These are phyloP conservation scores for Echeveria elegans DNA, from an alignment of 164 flowering plant genomes.

Conservation along the genomic window DNA sequence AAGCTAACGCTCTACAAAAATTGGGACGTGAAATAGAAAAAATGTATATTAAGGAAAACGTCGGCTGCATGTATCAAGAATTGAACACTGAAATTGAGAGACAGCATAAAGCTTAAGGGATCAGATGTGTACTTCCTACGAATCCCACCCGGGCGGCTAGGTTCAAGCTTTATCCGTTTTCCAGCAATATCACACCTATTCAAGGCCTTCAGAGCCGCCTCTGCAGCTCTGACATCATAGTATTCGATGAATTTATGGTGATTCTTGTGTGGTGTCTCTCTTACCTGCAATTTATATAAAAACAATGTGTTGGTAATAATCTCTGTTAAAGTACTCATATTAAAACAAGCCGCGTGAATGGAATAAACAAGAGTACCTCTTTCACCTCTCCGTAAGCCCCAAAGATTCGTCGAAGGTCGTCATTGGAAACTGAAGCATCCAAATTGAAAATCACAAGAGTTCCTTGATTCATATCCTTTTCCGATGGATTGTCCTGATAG, in stretches of 20 bases:
- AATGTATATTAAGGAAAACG: background rate
- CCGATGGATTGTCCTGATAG: slow-evolving; percentile 90
- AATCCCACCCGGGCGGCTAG: slow-evolving; percentile 97
- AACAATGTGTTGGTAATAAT: slow-evolving; percentile 8
- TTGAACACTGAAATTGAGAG: background rate
- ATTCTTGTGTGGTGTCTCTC: slow-evolving; percentile 95
- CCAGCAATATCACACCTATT: slow-evolving; percentile 96
- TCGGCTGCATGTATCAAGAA: background rate
- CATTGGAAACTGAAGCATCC: slow-evolving; percentile 90
- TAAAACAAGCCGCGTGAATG: background rate
- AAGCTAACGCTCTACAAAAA: background rate
- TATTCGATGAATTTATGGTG: slow-evolving; percentile 95
- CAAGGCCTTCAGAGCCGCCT: slow-evolving; percentile 79
- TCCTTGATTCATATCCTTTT: slow-evolving; percentile 95
- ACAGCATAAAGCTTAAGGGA: background rate
- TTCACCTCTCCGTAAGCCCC: slow-evolving; percentile 93
- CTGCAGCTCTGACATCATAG: slow-evolving; percentile 95
- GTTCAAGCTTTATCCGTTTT: slow-evolving; percentile 93
- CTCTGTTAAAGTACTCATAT: background rate
- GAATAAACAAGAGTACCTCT: slow-evolving; percentile 42
- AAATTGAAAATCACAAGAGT: slow-evolving; percentile 90
- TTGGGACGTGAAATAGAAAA: background rate
- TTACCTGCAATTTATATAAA: slow-evolving; percentile 43
- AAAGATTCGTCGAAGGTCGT: slow-evolving; percentile 81
- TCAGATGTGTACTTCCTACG: slow-evolving; percentile 63